Base-by-base conservation (phyloP, 768 basidiomycete genomes). In the Porphyrellus cyaneotinctus region DNA sequence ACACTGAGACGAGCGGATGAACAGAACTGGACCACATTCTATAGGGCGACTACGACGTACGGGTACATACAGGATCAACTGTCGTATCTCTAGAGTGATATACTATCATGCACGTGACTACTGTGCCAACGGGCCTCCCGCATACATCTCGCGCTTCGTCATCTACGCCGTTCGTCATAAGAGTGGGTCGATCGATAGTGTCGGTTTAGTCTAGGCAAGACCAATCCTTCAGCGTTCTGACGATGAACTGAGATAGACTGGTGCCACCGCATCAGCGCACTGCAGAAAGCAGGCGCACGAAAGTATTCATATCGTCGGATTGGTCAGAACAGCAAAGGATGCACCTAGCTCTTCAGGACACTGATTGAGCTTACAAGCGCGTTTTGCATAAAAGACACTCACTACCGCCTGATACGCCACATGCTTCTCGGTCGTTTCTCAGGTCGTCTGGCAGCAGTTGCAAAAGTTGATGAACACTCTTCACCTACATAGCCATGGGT, bases 221-320 rank as follows among this genome's bases (percentile, higher is more conserved):
- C 80, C 80, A 82, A 4, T 67, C 56, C 57, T 74, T 74, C 39
- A 81, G 52, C 1, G 73, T 62, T 0, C 75, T 74, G 6, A 70
- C 67, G n/a, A 72, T 59, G 57, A 74, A 74, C 56, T 75, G 71
- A 22, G 66, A 67, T 10, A 64, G 6, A 41, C 26, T 28, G 9
- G 15, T 33, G 32, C 11, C 32, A 33, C 11, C 15, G 3, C 22
- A 30, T 53, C 38, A 55, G 45, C 15, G 4, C 6, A 38, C 18
- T 17, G 24, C 13, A 30, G n/a, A n/a, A 39, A 37, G 2, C 26
- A 32, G n/a, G 38, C 38, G 2, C 11, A 7, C 12, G 24, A 1
- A 28, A 35, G 7, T 4, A 57, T 70, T 51, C 53, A 72, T 72
- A 71, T 74, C 0, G 66, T 61, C 20, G 52, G 49, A 35, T 62